Conservation (phyloP, 2,329 filamentous ascomycete genomes). For the Botrytis byssoidea region DNA sequence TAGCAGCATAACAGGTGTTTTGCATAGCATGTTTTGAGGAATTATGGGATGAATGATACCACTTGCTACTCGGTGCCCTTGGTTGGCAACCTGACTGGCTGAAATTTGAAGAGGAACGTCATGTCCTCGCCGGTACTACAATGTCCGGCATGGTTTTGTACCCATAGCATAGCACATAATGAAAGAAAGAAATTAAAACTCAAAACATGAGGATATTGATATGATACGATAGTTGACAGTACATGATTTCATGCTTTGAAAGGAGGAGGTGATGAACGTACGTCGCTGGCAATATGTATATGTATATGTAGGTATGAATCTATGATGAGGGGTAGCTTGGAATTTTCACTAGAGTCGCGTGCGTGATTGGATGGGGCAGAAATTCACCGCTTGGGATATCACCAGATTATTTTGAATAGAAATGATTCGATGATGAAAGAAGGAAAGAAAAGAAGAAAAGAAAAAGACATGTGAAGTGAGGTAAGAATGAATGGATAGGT, state of each 20-base stretch:
- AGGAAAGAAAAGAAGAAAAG: neutral
- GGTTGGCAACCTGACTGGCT: neutral
- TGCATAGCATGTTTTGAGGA: neutral
- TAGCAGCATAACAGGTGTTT: constrained; percentile 2
- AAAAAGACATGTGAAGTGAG: neutral
- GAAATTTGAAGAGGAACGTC: constrained; percentile 3
- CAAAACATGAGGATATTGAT: neutral
- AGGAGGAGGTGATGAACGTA: neutral
- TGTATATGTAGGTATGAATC: neutral
- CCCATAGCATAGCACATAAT: constrained; percentile 8
- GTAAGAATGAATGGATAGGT: too few relatives aligned
- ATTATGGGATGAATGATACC: constrained; percentile 16
- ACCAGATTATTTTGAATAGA: neutral
- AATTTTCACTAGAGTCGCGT: neutral
- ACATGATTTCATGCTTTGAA: neutral
- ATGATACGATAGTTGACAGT: neutral
- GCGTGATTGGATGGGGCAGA: constrained; percentile 7
- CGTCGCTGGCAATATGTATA: neutral
- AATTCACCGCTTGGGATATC: neutral
- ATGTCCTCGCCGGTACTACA: neutral
- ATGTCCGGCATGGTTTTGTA: neutral
- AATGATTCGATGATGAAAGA: neutral
- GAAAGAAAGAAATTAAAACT: neutral
- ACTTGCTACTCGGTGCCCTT: constrained; percentile 5
- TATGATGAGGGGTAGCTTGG: constrained; percentile 5